Conservation (phyloP, 805 yeast species). For the Ogataea neopini region DNA sequence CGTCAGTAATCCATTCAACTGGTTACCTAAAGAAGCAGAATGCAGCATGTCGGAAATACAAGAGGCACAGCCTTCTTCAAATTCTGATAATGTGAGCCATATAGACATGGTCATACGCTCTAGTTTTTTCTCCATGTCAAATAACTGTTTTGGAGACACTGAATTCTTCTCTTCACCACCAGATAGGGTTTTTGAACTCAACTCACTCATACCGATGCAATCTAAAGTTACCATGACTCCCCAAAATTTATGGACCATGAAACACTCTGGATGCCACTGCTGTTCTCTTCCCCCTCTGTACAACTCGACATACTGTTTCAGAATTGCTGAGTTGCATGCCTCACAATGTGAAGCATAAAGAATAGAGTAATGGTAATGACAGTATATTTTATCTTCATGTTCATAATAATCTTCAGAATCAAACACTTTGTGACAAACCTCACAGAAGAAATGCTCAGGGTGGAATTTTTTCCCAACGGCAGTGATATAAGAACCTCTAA, state of each 20-base stretch:
- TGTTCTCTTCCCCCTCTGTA: constrained; percentile 88
- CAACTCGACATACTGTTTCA: constrained; percentile 92
- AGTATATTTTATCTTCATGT: constrained; percentile 77
- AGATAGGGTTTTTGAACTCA: constrained; percentile 13
- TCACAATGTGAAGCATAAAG: constrained; percentile 85
- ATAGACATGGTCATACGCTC: constrained; percentile 59
- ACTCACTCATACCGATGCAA: constrained; percentile 47
- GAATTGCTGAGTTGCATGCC: constrained; percentile 88
- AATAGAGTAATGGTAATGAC: constrained; percentile 91
- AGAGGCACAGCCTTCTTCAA: constrained; percentile 87
- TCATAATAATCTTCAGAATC: constrained; percentile 94
- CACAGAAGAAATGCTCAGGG: constrained; percentile 92
- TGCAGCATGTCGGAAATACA: constrained; percentile 91
- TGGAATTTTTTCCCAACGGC: constrained; percentile 92
- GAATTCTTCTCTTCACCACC: constrained; percentile 8
- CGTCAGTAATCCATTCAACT: constrained; percentile 62
- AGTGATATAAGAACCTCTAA: constrained; percentile 90
- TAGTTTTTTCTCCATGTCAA: constrained; percentile 61
- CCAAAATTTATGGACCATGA: constrained; percentile 97
- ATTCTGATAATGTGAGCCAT: constrained; percentile 86
- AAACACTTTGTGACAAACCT: constrained; percentile 80
- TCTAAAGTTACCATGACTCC: constrained; percentile 74
- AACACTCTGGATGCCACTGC: constrained; percentile 99
- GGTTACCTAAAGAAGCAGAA: constrained; percentile 73
- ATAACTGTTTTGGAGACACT: constrained; percentile 48